phyloP scores from a whole-genome alignment of 306 rosid genomes.

The Abrus precatorius region DNA sequence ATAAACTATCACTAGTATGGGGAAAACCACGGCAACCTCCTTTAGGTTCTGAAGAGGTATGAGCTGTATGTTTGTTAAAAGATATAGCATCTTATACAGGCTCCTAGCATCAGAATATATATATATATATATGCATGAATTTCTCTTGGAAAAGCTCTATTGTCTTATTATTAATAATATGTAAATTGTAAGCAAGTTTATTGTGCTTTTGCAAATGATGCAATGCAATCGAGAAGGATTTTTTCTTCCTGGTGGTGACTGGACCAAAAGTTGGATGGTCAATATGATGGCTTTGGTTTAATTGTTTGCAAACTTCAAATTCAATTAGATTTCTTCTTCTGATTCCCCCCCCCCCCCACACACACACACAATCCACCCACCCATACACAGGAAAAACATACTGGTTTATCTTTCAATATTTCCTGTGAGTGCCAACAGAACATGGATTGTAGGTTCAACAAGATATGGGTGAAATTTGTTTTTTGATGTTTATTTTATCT shows the following conservation, averaged over 20 bases:
- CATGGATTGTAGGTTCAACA: not conserved
- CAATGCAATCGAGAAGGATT: constrained; percentile 3
- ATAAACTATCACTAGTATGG: constrained; percentile 78
- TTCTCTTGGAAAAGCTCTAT: constrained; percentile 32
- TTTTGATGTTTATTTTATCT: constrained; percentile 3
- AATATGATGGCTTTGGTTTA: constrained; percentile 28
- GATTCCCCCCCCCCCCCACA: not conserved
- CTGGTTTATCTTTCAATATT: not conserved
- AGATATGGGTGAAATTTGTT: constrained; percentile 2
- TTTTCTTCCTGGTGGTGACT: constrained; percentile 24
- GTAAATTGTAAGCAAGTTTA: not conserved
- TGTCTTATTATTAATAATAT: constrained; percentile 32
- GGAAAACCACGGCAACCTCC: constrained; percentile 93
- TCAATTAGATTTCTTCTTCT: constrained; percentile 16
- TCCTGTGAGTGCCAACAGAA: too few relatives aligned
- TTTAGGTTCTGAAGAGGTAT: constrained; percentile 85
- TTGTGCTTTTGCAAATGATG: constrained; percentile 42
- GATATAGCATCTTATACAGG: constrained; percentile 23
- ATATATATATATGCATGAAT: not conserved
- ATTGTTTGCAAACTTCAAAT: constrained; percentile 22
- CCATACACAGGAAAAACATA: not conserved
- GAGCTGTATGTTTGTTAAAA: constrained; percentile 42
- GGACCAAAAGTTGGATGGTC: constrained; percentile 21
- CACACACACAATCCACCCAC: too few relatives aligned
- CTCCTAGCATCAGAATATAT: constrained; percentile 22